Percentiles rank a stretch among this genome's conserved stretches.
Evolutionary conservation across 2,329 filamentous ascomycete genomes (phyloP).

Genomic region (Colletotrichum aenigma): DNA sequence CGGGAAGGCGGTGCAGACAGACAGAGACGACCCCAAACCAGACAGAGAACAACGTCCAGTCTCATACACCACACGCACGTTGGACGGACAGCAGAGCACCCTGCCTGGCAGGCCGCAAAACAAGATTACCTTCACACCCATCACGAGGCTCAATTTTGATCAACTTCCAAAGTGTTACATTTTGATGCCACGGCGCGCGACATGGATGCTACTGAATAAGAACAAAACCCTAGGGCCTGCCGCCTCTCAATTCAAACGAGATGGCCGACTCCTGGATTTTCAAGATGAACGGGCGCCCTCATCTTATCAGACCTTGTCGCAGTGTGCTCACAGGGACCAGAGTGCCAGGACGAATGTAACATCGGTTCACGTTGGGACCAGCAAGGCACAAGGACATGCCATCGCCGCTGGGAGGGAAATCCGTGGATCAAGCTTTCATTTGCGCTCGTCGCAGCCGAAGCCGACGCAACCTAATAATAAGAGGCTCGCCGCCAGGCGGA

Average conservation of each 20-base stretch:
- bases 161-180: constrained; percentile 2
- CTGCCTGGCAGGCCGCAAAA: background rate
- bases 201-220: background rate
- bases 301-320: constrained; percentile 10
- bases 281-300: constrained; percentile 16
- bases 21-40: background rate
- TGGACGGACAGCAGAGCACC: background rate
- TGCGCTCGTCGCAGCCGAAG: background rate
- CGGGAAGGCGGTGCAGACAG: background rate
- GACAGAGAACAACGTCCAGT: background rate
- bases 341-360: constrained; percentile 12
- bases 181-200: background rate
- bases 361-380: background rate
- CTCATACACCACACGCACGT: background rate
- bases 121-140: constrained; percentile 1
- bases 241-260: background rate
- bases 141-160: constrained; percentile 8
- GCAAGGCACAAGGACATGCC: background rate
- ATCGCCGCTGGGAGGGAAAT: background rate
- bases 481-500: background rate
- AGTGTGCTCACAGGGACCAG: background rate
- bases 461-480: background rate
- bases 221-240: background rate
- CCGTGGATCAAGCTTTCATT: background rate
- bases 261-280: background rate